Conservation (phyloP, 768 basidiomycete species). For the Daedaleopsis nitida region DNA sequence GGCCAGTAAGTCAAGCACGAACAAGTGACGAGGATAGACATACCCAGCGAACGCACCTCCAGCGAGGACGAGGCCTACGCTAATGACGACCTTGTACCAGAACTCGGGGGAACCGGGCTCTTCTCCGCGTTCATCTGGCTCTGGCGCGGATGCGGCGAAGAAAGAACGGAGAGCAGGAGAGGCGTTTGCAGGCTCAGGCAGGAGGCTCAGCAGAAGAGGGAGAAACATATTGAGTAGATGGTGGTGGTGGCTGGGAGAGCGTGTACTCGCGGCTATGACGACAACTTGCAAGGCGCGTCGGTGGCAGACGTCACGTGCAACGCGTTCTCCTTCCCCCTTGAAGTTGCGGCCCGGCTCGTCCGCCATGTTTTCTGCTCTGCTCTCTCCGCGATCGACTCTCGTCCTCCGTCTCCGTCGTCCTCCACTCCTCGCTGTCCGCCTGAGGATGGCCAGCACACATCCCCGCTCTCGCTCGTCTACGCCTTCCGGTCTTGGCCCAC, state of each 20-base stretch:
- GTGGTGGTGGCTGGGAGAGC: background rate
- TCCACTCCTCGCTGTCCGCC: background rate
- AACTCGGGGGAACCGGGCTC: constrained; percentile 64
- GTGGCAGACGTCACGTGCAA: constrained; percentile 17
- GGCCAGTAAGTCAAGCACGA: background rate
- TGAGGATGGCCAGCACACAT: constrained; percentile 7
- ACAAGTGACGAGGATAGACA: background rate
- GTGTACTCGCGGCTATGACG: background rate
- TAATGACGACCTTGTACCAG: constrained; percentile 71
- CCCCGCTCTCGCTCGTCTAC: constrained; percentile 14
- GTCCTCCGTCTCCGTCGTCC: background rate
- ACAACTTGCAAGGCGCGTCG: constrained; percentile 5
- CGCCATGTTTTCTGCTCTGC: constrained; percentile 1
- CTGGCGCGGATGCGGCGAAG: constrained; percentile 6
- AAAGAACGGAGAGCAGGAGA: constrained; percentile 20
- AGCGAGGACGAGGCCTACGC: constrained; percentile 68
- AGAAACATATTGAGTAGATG: background rate
- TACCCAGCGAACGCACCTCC: constrained; percentile 96
- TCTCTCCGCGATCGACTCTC: background rate
- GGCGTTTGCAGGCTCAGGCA: background rate
- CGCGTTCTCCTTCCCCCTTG: constrained; percentile 3
- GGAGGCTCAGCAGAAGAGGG: background rate
- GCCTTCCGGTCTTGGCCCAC: background rate
- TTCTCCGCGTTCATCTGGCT: constrained; percentile 13
- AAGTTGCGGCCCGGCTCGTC: constrained; percentile 9